phyloP scores from a whole-genome alignment of 306 rosid genomes.

The Senna siamea region DNA sequence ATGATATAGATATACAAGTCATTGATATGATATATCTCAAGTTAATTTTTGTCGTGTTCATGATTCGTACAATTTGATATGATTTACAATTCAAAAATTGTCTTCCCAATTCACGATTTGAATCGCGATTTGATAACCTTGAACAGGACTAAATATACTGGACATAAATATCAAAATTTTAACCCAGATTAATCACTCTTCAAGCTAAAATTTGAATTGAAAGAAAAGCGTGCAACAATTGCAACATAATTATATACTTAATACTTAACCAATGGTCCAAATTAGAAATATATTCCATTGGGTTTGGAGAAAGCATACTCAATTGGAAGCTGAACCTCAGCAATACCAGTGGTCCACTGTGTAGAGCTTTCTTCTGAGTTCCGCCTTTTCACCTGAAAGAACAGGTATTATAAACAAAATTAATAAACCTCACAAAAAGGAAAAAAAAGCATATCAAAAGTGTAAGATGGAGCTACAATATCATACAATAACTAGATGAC shows the following conservation, averaged over 20 bases:
- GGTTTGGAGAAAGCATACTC: conserved; percentile 64
- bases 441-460: neutral
- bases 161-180: conserved; percentile 20
- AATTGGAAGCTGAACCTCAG: conserved; percentile 97
- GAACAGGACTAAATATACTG: neutral
- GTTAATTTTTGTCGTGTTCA: too few relatives aligned
- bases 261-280: conserved; percentile 18
- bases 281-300: neutral
- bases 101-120: too few relatives aligned
- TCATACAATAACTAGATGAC: neutral
- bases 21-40: too few relatives aligned
- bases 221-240: neutral
- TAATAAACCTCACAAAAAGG: neutral
- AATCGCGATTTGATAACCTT: too few relatives aligned
- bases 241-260: conserved; percentile 4
- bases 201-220: conserved; percentile 8
- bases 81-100: too few relatives aligned
- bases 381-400: conserved; percentile 77
- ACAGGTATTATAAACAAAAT: conserved; percentile 5
- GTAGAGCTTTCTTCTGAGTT: conserved; percentile 98
- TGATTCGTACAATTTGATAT: too few relatives aligned
- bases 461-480: neutral
- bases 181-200: conserved; percentile 8
- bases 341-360: conserved; percentile 99
- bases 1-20: too few relatives aligned